A percentile compares a stretch with the other conserved stretches of the same genome.
Conservation (phyloP, 495 filamentous ascomycete species). For the Pseudoneurospora amorphoporcata region DNA sequence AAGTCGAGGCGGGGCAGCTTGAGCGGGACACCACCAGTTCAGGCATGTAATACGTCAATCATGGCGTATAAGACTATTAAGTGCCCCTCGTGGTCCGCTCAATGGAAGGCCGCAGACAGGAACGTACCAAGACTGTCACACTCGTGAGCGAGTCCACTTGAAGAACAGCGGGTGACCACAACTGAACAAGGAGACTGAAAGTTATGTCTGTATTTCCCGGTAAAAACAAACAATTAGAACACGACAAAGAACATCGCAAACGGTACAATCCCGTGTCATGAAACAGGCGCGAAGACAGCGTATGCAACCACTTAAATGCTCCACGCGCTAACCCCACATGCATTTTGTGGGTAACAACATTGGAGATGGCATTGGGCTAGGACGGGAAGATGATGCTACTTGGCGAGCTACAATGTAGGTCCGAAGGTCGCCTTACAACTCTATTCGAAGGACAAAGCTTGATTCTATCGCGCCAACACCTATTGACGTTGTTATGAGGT, state of each 20-base stretch:
- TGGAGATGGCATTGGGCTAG: neutral
- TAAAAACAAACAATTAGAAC: neutral
- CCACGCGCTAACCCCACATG: neutral
- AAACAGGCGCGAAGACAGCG: neutral
- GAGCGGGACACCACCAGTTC: neutral
- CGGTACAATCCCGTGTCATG: neutral
- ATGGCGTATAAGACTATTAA: neutral
- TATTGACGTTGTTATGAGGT: neutral
- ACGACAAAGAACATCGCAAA: neutral
- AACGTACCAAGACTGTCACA: neutral
- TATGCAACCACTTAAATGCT: neutral
- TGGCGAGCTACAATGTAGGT: too few species aligned
- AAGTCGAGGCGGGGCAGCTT: neutral
- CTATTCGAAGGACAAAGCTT: neutral
- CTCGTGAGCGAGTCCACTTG: neutral
- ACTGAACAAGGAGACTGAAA: neutral
- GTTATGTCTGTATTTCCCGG: neutral
- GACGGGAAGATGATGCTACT: neutral
- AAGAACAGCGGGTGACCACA: neutral
- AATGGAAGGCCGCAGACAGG: neutral
- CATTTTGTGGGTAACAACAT: neutral
- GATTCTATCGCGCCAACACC: neutral
- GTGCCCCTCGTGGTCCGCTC: neutral
- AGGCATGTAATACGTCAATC: neutral
- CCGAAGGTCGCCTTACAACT: neutral